Percentiles rank a stretch among this genome's conserved stretches.
phyloP scores from a whole-genome alignment of 371 early-diverging fungal species.

The Nematocida major region DNA sequence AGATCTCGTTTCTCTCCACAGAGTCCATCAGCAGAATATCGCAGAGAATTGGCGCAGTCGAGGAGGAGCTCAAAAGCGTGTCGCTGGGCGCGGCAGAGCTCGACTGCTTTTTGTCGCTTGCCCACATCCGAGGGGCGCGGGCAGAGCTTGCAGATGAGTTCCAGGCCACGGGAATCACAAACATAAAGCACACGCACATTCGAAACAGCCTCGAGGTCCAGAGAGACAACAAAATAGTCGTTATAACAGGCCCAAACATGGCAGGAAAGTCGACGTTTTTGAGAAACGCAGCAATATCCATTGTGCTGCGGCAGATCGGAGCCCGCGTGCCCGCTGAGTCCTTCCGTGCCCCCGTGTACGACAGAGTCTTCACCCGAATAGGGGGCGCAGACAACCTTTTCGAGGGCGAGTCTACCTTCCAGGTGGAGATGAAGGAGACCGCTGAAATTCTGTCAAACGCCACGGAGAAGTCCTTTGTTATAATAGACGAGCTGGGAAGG shows the following conservation, averaged over 20 bases:
- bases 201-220: constrained; percentile 75
- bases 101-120: constrained; percentile 74
- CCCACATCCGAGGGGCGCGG: constrained; percentile 68
- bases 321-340: constrained; percentile 79
- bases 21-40: constrained; percentile 17
- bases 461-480: constrained; percentile 82
- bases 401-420: constrained; percentile 91
- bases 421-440: constrained; percentile 92
- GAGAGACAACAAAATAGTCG: constrained; percentile 70
- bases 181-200: constrained; percentile 68
- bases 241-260: constrained; percentile 94
- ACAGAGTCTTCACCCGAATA: constrained; percentile 71
- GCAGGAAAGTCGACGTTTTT: constrained; percentile 82
- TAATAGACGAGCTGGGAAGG: constrained; percentile 95
- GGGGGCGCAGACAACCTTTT: constrained; percentile 78
- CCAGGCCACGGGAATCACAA: constrained; percentile 57
- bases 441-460: constrained; percentile 81
- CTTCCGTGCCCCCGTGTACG: constrained; percentile 67
- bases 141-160: constrained; percentile 77
- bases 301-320: constrained; percentile 94
- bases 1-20: constrained; percentile 60
- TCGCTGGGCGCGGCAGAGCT: constrained; percentile 73
- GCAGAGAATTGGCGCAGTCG: constrained; percentile 25
- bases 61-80: constrained; percentile 67
- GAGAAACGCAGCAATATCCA: constrained; percentile 76